Evolutionary conservation across 2,329 filamentous ascomycete genomes (phyloP), one percentile per base, ranked within the genome.

Genomic region (Cladophialophora chaetospira): DNA sequence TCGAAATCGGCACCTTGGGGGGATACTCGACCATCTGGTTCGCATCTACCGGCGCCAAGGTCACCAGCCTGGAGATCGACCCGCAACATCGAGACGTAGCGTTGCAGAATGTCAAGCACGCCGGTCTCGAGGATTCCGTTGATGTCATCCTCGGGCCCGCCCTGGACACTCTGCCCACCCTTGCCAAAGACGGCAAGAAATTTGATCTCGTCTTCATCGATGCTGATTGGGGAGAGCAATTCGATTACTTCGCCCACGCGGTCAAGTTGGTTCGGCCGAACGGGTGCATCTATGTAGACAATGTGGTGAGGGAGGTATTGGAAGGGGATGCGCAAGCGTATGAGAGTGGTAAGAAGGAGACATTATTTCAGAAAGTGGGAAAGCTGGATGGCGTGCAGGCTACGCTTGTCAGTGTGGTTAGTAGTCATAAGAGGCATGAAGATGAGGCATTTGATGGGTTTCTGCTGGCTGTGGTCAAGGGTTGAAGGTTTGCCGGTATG

Each of bases 1-100:
- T 84, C 36, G 82, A 85, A 65, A 69, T 84, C 46, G 82, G 82
- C 26, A 82, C 79, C 0, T 67, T 84, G 31, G 81, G 81, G 8
- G 82, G 76, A 10, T 84, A 82, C 67, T 77, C 75, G 1, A 75
- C 77, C 10, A 79, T 83, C 53, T 83, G 78, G 73, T 72, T 84
- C 42, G 79, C 79, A 2, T 68, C 42, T 25, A 65, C 70, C 13
- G 64, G 69, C 11, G 63, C 73, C 4, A 66, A 73, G 10, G 74
- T 84, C 11, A 82, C 77, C 0, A 81, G 74, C 47, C 73, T 84
- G 38, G 81, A 84, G 63, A 72, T 79, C 35, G 65, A 80, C 57
- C 63, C 71, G 0, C 70, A 77, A 23, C 74, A 79, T 50, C 73
- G 73, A 0, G 69, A 74, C 0, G 75, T 83, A 1, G 79, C 81